A percentile compares a stretch with the other conserved stretches of the same genome.
These are phyloP conservation scores for Acacia acuminata DNA, from an alignment of 306 rosid genomes.

Conservation along the genomic window DNA sequence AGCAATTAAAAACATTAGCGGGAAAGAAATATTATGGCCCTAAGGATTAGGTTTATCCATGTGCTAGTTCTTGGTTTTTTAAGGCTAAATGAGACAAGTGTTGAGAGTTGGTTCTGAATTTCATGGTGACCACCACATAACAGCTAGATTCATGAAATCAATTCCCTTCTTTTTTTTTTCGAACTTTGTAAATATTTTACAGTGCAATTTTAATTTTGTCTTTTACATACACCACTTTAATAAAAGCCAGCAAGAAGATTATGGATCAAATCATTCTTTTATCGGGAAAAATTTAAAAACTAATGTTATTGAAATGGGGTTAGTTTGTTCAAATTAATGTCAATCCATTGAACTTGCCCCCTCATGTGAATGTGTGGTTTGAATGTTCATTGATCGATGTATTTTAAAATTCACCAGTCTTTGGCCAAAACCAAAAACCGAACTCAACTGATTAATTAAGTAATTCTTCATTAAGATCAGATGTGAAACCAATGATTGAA, in stretches of 20 bases:
- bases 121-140: background rate
- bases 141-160: background rate
- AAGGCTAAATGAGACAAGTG: background rate
- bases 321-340: background rate
- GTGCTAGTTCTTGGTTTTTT: background rate
- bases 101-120: background rate
- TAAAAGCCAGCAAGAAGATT: background rate
- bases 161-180: background rate
- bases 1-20: background rate
- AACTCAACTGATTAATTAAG: background rate
- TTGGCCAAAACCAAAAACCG: background rate
- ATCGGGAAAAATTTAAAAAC: background rate
- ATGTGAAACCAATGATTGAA: background rate
- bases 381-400: background rate
- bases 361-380: background rate
- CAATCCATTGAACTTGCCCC: background rate
- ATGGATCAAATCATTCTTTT: background rate
- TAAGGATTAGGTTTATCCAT: background rate
- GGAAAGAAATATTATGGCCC: background rate
- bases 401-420: background rate
- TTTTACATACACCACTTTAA: background rate
- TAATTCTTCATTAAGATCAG: background rate
- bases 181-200: background rate
- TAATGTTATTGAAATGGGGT: background rate
- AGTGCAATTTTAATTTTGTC: background rate